Evolutionary conservation across 768 basidiomycete species (phyloP), one percentile per base, ranked within the genome.

Genomic region (Candolleomyces aberdarensis): DNA sequence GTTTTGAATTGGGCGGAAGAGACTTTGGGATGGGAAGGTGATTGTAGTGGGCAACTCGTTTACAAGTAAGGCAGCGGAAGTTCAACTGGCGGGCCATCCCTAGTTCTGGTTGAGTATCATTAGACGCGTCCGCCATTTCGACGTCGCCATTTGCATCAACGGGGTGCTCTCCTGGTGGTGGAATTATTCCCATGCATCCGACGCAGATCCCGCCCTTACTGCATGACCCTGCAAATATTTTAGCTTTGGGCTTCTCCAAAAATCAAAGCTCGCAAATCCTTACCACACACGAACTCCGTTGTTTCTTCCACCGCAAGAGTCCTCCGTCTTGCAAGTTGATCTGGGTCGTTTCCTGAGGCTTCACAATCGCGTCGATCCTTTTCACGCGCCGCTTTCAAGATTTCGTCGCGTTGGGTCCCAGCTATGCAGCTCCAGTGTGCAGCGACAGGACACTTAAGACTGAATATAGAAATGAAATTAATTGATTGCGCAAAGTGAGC

Each of bases 31-130:
- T 59, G 5, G 83, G 82, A 49, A 94, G 74, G 73, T 95, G 92
- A 22, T 74, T 75, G 71, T 96, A 96, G 72, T 97, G 95, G 9
- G 88, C 83, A 5, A 88, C 78, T 50, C 94, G 86, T 67, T 89
- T 91, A 79, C 95, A 97, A 19, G 87, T 82, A 55, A 86, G 70
- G 72, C 95, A 97, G 26, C 95, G 83, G 72, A 93, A 96, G 39
- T 94, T 75, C 10, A 93, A 78, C 64, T 86, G 80, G 13, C 69
- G 66, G 19, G 68, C 51, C 36, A 48, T 56, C 15, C 44, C 53
- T 43, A 32, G 26, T 60, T 62, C n/a, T 47, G 62, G 47, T 54
- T 50, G 44, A 17, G 59, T 54, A 64, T 29, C 44, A 29, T 61
- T 58, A 3, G 63, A 55, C n/a, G 56, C 66, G 58, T 77, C 76